A percentile compares a stretch with the other conserved stretches of the same genome.
phyloP scores from a whole-genome alignment of 2,329 filamentous ascomycete genomes.

The Trichoderma koningiopsis region DNA sequence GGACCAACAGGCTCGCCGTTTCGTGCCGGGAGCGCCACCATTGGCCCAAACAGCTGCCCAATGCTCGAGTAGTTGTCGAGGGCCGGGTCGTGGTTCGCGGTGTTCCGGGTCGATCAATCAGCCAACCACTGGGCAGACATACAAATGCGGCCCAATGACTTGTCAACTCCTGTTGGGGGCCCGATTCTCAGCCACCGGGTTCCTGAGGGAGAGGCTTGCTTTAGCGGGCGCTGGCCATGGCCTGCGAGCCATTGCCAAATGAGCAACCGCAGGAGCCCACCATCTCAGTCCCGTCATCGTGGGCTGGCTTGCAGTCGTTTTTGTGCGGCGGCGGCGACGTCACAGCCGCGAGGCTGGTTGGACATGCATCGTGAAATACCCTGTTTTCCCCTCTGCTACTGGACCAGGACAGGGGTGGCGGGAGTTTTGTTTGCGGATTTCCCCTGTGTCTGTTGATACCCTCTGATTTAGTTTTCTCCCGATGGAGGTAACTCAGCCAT shows the following conservation, averaged over 20 bases:
- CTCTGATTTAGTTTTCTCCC: conserved; percentile 2
- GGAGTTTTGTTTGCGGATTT: not conserved
- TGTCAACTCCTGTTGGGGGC: conserved; percentile 22
- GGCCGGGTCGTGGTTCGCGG: conserved; percentile 6
- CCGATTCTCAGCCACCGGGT: conserved; percentile 24
- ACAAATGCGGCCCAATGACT: conserved; percentile 21
- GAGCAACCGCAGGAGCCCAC: conserved; percentile 33
- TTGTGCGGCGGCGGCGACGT: conserved; percentile 25
- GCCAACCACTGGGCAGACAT: conserved; percentile 25
- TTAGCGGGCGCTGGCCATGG: conserved; percentile 10
- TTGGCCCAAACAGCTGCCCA: conserved; percentile 23
- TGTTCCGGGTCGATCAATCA: conserved; percentile 12
- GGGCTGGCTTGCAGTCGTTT: conserved; percentile 28
- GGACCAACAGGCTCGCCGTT: not conserved
- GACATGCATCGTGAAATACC: conserved; percentile 15
- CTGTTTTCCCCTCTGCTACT: not conserved
- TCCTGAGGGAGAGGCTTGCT: conserved; percentile 24
- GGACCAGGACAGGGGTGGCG: not conserved
- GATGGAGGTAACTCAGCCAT: not conserved
- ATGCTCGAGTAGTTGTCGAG: conserved; percentile 11
- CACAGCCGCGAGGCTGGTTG: conserved; percentile 23
- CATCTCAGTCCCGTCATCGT: conserved; percentile 34
- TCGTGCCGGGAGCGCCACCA: conserved; percentile 10
- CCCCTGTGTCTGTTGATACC: not conserved
- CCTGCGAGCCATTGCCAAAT: conserved; percentile 41